Conservation (phyloP, 2,329 filamentous ascomycete genomes). For the Calonectria fujianensis region DNA sequence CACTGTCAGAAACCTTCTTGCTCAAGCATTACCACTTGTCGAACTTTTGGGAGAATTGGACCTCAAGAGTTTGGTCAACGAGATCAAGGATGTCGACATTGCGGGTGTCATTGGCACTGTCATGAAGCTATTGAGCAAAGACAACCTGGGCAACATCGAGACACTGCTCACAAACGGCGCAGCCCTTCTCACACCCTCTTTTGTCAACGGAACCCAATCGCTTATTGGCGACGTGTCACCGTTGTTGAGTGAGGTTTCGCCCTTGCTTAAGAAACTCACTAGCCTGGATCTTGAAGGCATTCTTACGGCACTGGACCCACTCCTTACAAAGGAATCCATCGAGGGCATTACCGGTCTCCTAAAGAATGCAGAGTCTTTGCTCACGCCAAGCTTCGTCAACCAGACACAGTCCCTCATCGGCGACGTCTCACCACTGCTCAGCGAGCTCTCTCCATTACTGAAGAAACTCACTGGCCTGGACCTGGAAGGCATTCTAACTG, state of each 20-base stretch:
- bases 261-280: slow-evolving; percentile 51
- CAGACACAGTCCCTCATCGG: slow-evolving; percentile 56
- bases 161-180: slow-evolving; percentile 61
- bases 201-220: slow-evolving; percentile 60
- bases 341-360: slow-evolving; percentile 55
- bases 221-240: slow-evolving; percentile 60
- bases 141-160: slow-evolving; percentile 60
- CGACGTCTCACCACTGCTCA: slow-evolving; percentile 57
- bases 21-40: slow-evolving; percentile 55
- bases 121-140: slow-evolving; percentile 56
- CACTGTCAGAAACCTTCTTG: slow-evolving; percentile 54
- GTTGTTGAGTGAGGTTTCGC: slow-evolving; percentile 55
- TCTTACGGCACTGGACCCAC: slow-evolving; percentile 53
- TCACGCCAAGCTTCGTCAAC: slow-evolving; percentile 49
- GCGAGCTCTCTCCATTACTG: slow-evolving; percentile 47
- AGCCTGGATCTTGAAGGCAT: slow-evolving; percentile 58
- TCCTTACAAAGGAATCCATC: slow-evolving; percentile 56
- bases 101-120: slow-evolving; percentile 56
- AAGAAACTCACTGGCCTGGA: slow-evolving; percentile 59
- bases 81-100: slow-evolving; percentile 58
- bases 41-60: slow-evolving; percentile 58
- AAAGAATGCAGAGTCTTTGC: slow-evolving; percentile 55
- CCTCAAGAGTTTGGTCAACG: slow-evolving; percentile 58
- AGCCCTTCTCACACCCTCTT: slow-evolving; percentile 57
- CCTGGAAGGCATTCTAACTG: slow-evolving; percentile 56